These are phyloP conservation scores for Thamnidium elegans DNA, from an alignment of 192 early-diverging fungal species.

Conservation along the genomic window DNA sequence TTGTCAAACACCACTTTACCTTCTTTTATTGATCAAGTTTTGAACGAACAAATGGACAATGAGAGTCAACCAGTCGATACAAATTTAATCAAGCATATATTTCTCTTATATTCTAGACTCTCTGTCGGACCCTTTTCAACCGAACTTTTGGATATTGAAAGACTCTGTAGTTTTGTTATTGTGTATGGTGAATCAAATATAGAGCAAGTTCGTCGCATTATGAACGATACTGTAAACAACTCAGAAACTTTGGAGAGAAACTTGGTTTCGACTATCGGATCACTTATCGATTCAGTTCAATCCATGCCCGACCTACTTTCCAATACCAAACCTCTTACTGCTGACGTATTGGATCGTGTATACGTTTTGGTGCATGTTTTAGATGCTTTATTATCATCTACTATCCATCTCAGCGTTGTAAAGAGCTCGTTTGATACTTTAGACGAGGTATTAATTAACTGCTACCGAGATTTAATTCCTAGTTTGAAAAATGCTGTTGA, in stretches of 20 bases:
- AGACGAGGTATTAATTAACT: too few relatives aligned
- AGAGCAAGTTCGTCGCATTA: slow-evolving; percentile 1
- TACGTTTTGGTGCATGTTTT: slow-evolving; percentile 9
- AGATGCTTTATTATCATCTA: neutral
- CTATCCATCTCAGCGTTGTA: neutral
- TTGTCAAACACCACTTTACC: too few relatives aligned
- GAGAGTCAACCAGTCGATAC: neutral
- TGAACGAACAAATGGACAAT: slow-evolving; percentile 1
- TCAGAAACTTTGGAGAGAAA: neutral
- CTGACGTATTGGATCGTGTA: neutral
- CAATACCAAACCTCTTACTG: neutral
- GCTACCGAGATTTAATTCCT: neutral
- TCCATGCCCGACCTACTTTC: neutral
- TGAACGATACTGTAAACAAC: neutral
- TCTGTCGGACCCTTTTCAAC: too few relatives aligned
- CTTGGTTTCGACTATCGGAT: neutral
- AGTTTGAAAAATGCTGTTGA: neutral
- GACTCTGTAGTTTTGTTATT: neutral
- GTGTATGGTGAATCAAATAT: slow-evolving; percentile 7
- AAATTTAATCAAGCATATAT: neutral
- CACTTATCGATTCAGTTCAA: neutral
- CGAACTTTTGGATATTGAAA: too few relatives aligned
- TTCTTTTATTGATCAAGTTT: neutral
- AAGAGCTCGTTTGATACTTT: too few relatives aligned
- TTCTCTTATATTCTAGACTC: neutral